phyloP scores from a whole-genome alignment of 2,329 filamentous ascomycete genomes.

The Pseudocercospora macadamiae region DNA sequence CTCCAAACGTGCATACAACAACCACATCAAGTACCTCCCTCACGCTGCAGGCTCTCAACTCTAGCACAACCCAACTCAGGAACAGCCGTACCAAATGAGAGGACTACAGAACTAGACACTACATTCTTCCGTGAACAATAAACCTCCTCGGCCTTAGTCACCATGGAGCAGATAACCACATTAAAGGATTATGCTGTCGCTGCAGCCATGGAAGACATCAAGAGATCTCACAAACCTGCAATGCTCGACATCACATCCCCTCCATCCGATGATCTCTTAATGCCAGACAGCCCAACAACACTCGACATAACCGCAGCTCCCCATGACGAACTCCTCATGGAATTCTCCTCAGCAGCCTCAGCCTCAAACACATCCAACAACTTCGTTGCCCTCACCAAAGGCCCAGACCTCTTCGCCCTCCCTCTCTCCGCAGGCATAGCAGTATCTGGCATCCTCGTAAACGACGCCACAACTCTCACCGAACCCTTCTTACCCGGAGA shows the following conservation, averaged over 20 bases:
- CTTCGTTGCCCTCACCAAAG: constrained; percentile 15
- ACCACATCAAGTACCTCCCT: constrained; percentile 10
- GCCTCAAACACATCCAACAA: constrained; percentile 11
- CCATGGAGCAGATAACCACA: not conserved
- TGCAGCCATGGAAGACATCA: not conserved
- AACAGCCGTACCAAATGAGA: not conserved
- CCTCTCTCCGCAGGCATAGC: constrained; percentile 14
- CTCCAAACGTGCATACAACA: constrained; percentile 16
- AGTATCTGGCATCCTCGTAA: constrained; percentile 14
- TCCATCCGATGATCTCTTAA: not conserved
- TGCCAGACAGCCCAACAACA: constrained; percentile 12
- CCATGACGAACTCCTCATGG: constrained; percentile 17
- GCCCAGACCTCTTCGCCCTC: constrained; percentile 7
- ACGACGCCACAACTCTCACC: constrained; percentile 17
- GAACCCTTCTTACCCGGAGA: constrained; percentile 18
- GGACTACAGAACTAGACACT: too few species aligned
- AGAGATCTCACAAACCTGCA: not conserved
- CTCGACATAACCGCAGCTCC: constrained; percentile 14
- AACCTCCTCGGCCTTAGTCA: not conserved
- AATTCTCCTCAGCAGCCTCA: constrained; percentile 15
- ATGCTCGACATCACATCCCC: not conserved
- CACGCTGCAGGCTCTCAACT: not conserved
- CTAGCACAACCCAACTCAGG: not conserved
- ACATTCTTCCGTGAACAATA: too few species aligned
- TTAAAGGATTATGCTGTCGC: not conserved